Conservation (phyloP, 2,329 filamentous ascomycete genomes). For the Intubia oerlemansii region DNA sequence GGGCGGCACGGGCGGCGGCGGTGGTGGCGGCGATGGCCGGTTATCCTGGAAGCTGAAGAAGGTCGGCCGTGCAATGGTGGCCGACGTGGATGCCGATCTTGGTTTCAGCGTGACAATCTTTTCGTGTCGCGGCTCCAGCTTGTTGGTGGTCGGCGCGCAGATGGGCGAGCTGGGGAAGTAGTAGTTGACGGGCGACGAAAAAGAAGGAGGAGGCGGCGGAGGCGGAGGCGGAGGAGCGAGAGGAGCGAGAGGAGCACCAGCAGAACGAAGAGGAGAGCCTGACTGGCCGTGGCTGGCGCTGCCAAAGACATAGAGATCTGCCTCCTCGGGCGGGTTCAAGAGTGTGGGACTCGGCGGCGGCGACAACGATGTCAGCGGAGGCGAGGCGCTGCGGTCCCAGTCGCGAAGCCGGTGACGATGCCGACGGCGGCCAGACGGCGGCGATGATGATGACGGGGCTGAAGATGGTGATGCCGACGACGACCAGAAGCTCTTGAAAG, state of each 20-base stretch:
- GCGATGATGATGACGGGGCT: conserved; percentile 22
- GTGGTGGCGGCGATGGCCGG: no score
- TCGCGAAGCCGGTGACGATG: no score
- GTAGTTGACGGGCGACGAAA: conserved; percentile 2
- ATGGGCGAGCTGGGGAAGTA: conserved; percentile 18
- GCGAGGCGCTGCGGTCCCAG: conserved; percentile 11
- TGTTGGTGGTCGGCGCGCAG: conserved; percentile 16
- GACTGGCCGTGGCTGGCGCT: no score
- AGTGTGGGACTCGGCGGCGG: conserved; percentile 11
- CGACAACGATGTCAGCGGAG: conserved; percentile 12
- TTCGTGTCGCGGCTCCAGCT: conserved; percentile 13
- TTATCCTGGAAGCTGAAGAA: background rate
- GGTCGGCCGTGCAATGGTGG: no score
- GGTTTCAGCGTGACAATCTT: conserved; percentile 4
- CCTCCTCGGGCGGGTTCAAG: no score
- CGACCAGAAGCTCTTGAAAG: background rate
- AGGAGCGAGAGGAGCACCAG: no score
- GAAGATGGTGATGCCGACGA: no score
- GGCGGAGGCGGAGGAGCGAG: no score
- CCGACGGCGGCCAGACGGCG: conserved; percentile 9
- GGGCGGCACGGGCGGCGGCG: no score
- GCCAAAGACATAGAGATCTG: no score
- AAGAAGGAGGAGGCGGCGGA: no score
- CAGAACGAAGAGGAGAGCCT: no score
- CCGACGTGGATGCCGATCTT: background rate